Evolutionary conservation across 2,329 filamentous ascomycete species (phyloP).

Genomic region (Septoria linicola): DNA sequence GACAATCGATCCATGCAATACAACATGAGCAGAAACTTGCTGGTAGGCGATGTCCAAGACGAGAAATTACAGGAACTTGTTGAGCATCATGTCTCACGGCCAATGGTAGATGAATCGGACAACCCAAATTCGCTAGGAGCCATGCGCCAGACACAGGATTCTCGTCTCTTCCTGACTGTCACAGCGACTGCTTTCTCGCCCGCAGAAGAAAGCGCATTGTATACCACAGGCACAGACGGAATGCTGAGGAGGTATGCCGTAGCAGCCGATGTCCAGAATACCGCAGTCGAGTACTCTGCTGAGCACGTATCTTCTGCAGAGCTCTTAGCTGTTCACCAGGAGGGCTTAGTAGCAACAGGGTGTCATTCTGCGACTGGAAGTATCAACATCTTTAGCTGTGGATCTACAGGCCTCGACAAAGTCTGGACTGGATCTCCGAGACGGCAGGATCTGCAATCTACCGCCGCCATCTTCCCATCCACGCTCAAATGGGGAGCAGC

Average conservation of each 20-base stretch:
- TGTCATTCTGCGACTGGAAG: slow-evolving; percentile 20
- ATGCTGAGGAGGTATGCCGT: slow-evolving; percentile 44
- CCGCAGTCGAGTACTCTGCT: slow-evolving; percentile 32
- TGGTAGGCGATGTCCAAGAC: slow-evolving; percentile 50
- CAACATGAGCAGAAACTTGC: slow-evolving; percentile 57
- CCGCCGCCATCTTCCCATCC: slow-evolving; percentile 42
- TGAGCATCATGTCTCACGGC: slow-evolving; percentile 51
- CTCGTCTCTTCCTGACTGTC: slow-evolving; percentile 57
- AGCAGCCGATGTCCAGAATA: not conserved
- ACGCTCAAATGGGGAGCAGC: slow-evolving; percentile 51
- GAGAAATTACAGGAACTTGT: slow-evolving; percentile 53
- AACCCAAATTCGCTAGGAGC: slow-evolving; percentile 46
- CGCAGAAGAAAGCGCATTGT: slow-evolving; percentile 24
- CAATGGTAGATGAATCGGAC: slow-evolving; percentile 38
- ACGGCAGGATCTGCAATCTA: slow-evolving; percentile 29
- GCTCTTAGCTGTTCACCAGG: slow-evolving; percentile 45
- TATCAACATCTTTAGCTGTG: slow-evolving; percentile 26
- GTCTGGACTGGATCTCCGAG: slow-evolving; percentile 23
- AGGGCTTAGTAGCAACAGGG: slow-evolving; percentile 27
- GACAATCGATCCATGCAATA: slow-evolving; percentile 60
- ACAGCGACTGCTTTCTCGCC: slow-evolving; percentile 54
- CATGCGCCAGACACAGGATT: slow-evolving; percentile 52
- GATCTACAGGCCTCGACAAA: not conserved
- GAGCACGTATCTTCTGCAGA: slow-evolving; percentile 51
- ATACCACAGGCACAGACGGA: slow-evolving; percentile 54